Percentiles rank a stretch among this genome's conserved stretches.
Evolutionary conservation across 2,329 filamentous ascomycete species (phyloP).

Genomic region (Cercospora sesami): DNA sequence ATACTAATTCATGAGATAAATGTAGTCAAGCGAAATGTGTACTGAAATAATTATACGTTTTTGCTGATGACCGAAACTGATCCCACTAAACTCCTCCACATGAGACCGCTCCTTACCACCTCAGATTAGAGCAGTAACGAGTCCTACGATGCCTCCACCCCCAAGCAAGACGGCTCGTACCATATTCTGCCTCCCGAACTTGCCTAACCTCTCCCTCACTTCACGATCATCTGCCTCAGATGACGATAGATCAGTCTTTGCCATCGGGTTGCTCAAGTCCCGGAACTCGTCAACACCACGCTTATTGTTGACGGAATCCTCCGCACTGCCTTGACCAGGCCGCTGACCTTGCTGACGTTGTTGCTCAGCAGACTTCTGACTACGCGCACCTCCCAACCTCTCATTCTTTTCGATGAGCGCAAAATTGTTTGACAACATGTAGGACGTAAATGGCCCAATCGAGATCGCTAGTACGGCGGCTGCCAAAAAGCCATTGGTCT

Average conservation of each 20-base stretch:
- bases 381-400: slow-evolving; percentile 29
- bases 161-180: slow-evolving; percentile 30
- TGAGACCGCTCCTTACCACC: not conserved
- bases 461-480: slow-evolving; percentile 29
- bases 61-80: not conserved
- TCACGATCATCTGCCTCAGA: slow-evolving; percentile 42
- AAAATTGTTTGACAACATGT: slow-evolving; percentile 35
- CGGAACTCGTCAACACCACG: slow-evolving; percentile 25
- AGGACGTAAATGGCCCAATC: slow-evolving; percentile 31
- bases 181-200: slow-evolving; percentile 33
- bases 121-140: slow-evolving; percentile 25
- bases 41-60: not conserved
- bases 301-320: slow-evolving; percentile 31
- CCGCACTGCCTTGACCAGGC: slow-evolving; percentile 26
- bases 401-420: slow-evolving; percentile 35
- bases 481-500: slow-evolving; percentile 27
- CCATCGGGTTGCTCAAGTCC: slow-evolving; percentile 33
- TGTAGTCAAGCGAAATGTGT: not conserved
- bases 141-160: slow-evolving; percentile 31
- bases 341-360: slow-evolving; percentile 14
- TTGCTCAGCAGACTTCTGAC: slow-evolving; percentile 24
- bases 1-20: not conserved
- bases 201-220: slow-evolving; percentile 42
- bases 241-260: slow-evolving; percentile 39
- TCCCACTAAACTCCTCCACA: not conserved